A percentile compares a stretch with the other conserved stretches of the same genome.
Conservation (phyloP, 306 rosid species). For the Pyrus bretschneideri region DNA sequence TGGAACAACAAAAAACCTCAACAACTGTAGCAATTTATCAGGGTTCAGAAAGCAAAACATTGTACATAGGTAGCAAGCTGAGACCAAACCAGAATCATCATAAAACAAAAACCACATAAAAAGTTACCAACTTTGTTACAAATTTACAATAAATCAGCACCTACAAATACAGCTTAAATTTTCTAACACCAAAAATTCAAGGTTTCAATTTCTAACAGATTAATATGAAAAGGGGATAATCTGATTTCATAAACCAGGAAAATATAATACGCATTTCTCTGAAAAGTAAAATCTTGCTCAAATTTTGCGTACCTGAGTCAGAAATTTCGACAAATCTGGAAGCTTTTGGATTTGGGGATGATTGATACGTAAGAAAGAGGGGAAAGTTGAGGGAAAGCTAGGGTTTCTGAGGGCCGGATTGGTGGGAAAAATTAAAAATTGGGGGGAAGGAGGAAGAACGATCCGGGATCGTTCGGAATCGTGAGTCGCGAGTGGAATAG, state of each 20-base stretch:
- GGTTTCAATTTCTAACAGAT: constrained; percentile 1
- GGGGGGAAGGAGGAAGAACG: constrained; percentile 18
- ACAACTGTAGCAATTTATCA: neutral
- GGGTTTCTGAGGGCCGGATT: constrained; percentile 11
- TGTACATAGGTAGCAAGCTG: neutral
- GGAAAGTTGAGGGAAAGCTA: neutral
- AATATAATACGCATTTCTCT: neutral
- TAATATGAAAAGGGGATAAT: neutral
- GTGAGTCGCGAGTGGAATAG: constrained; percentile 53
- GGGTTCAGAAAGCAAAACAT: neutral
- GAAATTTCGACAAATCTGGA: neutral
- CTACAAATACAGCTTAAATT: neutral
- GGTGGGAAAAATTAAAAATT: constrained; percentile 10
- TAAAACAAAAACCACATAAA: neutral
- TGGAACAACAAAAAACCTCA: neutral
- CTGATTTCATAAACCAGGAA: neutral
- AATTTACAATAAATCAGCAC: neutral
- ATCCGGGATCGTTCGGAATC: constrained; percentile 38
- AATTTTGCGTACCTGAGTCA: constrained; percentile 6
- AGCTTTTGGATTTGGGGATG: neutral
- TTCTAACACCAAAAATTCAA: neutral
- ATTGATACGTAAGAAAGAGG: neutral
- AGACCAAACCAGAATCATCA: neutral
- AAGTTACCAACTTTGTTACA: neutral
- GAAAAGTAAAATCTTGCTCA: neutral